These are phyloP conservation scores for Schoenoplectus tabernaemontani DNA, from an alignment of 202 grass and related monocot species.

Conservation along the genomic window DNA sequence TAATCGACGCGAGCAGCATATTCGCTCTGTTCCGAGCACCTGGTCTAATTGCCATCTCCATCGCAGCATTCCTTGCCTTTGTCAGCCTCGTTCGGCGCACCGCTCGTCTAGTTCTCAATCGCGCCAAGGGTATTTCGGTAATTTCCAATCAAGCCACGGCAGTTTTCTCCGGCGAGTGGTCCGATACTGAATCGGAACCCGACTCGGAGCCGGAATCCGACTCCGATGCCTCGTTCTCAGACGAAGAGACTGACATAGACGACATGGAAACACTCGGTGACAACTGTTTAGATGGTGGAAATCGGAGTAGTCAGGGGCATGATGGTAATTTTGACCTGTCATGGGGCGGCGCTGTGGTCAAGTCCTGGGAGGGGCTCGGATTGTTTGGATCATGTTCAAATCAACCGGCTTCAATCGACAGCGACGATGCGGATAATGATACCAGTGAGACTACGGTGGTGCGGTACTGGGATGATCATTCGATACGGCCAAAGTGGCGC, in stretches of 20 bases:
- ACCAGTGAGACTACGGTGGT: slow-evolving; percentile 12
- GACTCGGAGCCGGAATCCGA: not conserved
- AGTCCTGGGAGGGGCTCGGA: slow-evolving; percentile 19
- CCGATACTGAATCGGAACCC: slow-evolving; percentile 11
- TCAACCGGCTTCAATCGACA: not conserved
- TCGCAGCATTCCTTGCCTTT: slow-evolving; percentile 4
- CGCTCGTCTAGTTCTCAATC: not conserved
- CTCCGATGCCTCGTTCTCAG: slow-evolving; percentile 6
- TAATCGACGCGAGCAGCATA: slow-evolving; percentile 9
- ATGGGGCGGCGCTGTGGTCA: slow-evolving; percentile 18
- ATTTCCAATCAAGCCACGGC: slow-evolving; percentile 9
- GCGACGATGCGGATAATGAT: not conserved
- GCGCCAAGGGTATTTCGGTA: slow-evolving; percentile 15
- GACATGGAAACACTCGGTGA: not conserved
- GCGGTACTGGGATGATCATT: slow-evolving; percentile 2
- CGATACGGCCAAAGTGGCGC: slow-evolving; percentile 6
- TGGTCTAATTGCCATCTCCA: slow-evolving; percentile 14
- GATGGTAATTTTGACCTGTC: slow-evolving; percentile 4
- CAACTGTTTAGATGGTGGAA: not conserved
- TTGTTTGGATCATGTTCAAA: not conserved
- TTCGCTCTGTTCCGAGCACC: slow-evolving; percentile 5
- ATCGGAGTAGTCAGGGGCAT: not conserved
- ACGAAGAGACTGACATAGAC: slow-evolving; percentile 1
- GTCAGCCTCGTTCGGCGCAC: slow-evolving; percentile 1
- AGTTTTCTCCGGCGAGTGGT: slow-evolving; percentile 22